Evolutionary conservation across 768 basidiomycete species (phyloP).

Genomic region (Pleurotus pulmonarius): DNA sequence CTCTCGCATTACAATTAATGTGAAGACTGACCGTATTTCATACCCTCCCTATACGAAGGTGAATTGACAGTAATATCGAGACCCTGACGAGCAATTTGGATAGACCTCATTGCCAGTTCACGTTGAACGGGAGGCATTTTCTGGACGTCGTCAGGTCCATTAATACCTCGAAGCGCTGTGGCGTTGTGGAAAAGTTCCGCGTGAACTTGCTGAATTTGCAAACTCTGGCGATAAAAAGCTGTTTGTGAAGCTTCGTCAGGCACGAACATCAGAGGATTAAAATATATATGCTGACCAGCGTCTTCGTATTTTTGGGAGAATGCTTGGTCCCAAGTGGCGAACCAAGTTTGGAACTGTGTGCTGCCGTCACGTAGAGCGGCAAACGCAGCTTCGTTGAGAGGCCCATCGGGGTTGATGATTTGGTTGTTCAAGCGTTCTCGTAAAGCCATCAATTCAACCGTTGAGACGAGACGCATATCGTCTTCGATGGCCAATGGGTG

Average conservation of each 20-base stretch:
- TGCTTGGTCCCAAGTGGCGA: constrained; percentile 69
- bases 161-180: constrained; percentile 77
- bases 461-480: constrained; percentile 92
- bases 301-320: constrained; percentile 83
- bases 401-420: constrained; percentile 73
- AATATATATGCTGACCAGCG: constrained; percentile 49
- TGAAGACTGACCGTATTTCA: constrained; percentile 74
- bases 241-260: background rate
- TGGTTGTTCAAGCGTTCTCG: constrained; percentile 84
- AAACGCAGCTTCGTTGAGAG: constrained; percentile 71
- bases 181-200: constrained; percentile 85
- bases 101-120: constrained; percentile 77
- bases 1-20: background rate
- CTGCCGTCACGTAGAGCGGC: constrained; percentile 70
- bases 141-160: constrained; percentile 81
- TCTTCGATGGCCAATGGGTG: constrained; percentile 90
- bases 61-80: constrained; percentile 85
- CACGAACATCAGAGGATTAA: background rate
- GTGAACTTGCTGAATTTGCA: constrained; percentile 84
- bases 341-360: constrained; percentile 79
- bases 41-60: constrained; percentile 81
- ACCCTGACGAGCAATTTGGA: constrained; percentile 75
- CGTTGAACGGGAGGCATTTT: constrained; percentile 78
- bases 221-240: constrained; percentile 87
- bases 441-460: constrained; percentile 88